A percentile compares a stretch with the other conserved stretches of the same genome.
Evolutionary conservation across 2,329 filamentous ascomycete species (phyloP).

Genomic region (Verticillium zaregamsianum): DNA sequence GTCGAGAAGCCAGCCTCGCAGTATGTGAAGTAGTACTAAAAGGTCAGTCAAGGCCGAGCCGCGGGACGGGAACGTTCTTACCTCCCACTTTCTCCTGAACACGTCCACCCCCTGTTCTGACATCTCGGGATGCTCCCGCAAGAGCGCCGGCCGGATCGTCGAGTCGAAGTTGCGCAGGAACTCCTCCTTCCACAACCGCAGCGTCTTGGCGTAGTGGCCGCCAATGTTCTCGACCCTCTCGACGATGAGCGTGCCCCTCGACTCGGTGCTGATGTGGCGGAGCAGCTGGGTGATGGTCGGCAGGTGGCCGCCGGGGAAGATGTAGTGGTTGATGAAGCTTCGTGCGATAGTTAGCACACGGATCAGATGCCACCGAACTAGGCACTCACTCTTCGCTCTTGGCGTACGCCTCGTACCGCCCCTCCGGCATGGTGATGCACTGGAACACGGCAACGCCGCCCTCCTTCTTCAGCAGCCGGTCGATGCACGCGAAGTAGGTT

Average conservation of each 20-base stretch:
- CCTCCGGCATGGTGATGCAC: constrained; percentile 73
- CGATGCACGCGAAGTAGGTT: constrained; percentile 63
- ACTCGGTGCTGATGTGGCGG: constrained; percentile 56
- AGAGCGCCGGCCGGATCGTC: constrained; percentile 56
- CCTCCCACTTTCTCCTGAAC: constrained; percentile 69
- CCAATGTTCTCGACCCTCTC: constrained; percentile 69
- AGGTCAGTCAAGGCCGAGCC: constrained; percentile 4
- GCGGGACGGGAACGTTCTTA: constrained; percentile 24
- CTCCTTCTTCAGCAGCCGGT: constrained; percentile 59
- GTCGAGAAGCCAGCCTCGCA: constrained; percentile 70
- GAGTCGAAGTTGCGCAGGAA: constrained; percentile 61
- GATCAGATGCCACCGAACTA: too few species aligned
- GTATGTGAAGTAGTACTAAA: constrained; percentile 69
- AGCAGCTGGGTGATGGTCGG: constrained; percentile 54
- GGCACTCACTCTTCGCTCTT: constrained; percentile 55
- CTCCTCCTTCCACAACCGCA: constrained; percentile 63
- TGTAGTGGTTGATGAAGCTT: constrained; percentile 70
- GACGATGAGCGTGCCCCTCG: constrained; percentile 58
- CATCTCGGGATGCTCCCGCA: constrained; percentile 54
- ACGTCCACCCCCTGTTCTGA: constrained; percentile 59
- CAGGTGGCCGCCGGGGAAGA: constrained; percentile 74
- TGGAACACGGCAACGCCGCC: constrained; percentile 68
- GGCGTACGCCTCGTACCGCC: constrained; percentile 61
- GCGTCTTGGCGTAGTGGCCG: constrained; percentile 66
- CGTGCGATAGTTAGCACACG: constrained; percentile 1